Evolutionary conservation across 75 land plant species (phyloP).

Genomic region (Chamaecyparis obtusa): DNA sequence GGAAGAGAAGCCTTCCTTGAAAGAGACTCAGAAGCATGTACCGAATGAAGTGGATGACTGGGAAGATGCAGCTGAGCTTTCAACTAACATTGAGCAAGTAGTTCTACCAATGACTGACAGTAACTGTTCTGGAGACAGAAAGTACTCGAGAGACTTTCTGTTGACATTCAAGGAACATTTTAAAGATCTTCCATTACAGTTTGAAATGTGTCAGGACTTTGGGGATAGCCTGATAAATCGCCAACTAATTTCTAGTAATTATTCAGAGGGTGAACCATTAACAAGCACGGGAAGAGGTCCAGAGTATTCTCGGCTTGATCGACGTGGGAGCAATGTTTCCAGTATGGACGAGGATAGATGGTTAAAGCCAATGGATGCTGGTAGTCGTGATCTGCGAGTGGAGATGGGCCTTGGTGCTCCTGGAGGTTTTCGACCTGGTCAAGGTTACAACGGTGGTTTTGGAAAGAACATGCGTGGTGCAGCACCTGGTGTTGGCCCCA

Average conservation of each 20-base stretch:
- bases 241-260: conserved; percentile 5
- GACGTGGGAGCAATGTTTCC: conserved; percentile 34
- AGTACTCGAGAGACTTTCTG: conserved; percentile 89
- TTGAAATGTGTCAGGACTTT: conserved; percentile 59
- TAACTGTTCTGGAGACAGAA: conserved; percentile 26
- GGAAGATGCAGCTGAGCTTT: conserved; percentile 96
- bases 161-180: conserved; percentile 61
- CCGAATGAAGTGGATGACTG: conserved; percentile 86
- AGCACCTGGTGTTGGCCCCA: neutral
- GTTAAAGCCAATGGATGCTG: conserved; percentile 40
- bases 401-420: conserved; percentile 34
- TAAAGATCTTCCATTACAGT: conserved; percentile 56
- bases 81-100: conserved; percentile 40
- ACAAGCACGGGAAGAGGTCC: conserved; percentile 53
- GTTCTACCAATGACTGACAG: neutral
- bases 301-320: conserved; percentile 56
- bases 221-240: conserved; percentile 40
- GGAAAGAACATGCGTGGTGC: conserved; percentile 42
- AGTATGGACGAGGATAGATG: conserved; percentile 65
- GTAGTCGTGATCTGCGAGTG: conserved; percentile 30
- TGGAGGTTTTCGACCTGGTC: conserved; percentile 58
- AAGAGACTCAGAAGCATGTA: conserved; percentile 10
- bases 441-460: conserved; percentile 56
- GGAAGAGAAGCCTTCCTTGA: neutral
- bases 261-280: conserved; percentile 37